These are phyloP conservation scores for Amphirosellinia nigrospora DNA, from an alignment of 495 filamentous ascomycete genomes.

Conservation along the genomic window DNA sequence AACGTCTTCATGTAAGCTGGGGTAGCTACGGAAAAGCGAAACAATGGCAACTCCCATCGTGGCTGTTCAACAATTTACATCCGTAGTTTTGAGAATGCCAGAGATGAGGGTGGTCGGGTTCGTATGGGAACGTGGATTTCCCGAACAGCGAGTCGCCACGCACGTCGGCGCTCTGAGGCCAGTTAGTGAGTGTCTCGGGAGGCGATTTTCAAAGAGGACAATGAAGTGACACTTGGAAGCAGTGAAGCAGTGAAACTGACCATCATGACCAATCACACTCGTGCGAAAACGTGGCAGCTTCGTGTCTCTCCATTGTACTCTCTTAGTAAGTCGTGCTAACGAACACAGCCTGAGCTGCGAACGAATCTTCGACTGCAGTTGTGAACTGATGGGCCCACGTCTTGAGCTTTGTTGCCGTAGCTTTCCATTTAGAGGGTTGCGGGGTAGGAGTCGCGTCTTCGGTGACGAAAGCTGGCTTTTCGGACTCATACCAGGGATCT, in stretches of 20 bases:
- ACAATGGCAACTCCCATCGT: neutral
- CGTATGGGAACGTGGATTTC: neutral
- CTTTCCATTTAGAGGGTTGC: neutral
- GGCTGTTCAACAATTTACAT: neutral
- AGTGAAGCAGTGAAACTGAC: neutral
- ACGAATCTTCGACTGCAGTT: neutral
- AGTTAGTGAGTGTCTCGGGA: neutral
- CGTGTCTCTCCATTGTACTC: neutral
- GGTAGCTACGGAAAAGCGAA: neutral
- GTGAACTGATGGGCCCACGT: neutral
- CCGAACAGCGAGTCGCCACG: neutral
- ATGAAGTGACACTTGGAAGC: neutral
- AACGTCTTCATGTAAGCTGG: neutral
- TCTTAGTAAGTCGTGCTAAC: neutral
- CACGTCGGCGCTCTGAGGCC: neutral
- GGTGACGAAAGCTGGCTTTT: neutral
- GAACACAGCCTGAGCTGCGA: neutral
- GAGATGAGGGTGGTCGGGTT: neutral
- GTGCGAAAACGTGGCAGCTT: neutral
- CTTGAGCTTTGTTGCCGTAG: neutral
- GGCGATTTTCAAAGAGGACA: neutral
- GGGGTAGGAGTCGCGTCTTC: neutral
- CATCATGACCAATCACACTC: neutral
- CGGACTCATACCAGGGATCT: constrained; percentile 18
- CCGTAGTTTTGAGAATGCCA: neutral